Evolutionary conservation across 768 basidiomycete genomes (phyloP), one percentile per base, ranked within the genome.

Genomic region (Paxillus ammoniavirescens): DNA sequence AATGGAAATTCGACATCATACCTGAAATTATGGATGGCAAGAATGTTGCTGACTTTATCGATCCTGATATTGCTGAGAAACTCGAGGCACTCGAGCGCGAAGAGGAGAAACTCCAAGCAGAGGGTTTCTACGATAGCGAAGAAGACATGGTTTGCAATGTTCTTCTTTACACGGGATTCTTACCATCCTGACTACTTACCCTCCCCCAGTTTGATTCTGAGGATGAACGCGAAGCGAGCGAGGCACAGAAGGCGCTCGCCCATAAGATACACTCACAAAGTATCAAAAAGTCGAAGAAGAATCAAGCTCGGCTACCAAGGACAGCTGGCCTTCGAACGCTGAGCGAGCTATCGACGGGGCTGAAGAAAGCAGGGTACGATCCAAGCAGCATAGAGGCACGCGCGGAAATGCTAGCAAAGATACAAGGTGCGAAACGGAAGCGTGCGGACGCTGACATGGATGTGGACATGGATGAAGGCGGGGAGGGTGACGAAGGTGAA

Each of bases 1-100:
- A 91, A 42, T 99, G 97, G 97, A 99, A 97, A 76, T 77, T 84
- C 75, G 97, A 99, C 65, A 79, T 83, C 59, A 89, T 98, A n/a
- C 97, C 97, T n/a, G 97, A 99, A 70, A 91, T 99, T 65, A 86
- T 93, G 87, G 86, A 98, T 61, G 97, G 97, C 74, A 98, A 98
- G 82, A 99, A 99, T 75, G 75, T 98, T 49, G 96, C 95, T 21
- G 97, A 99, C 77, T 99, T 99, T 57, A 91, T 98, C 70, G 96
- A 98, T 71, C 89, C 93, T 18, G 97, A 99, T 65, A 98, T 99
- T 56, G 86, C 84, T 17, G 95, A 95, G 72, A 96, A 94, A 73
- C 86, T 99, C 44, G 96, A 98, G 65, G 96, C 93, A 12, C 84
- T 99, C 53, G 96, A 99, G 72, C 84, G 91, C 15, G 97, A 98